Evolutionary conservation across 768 basidiomycete species (phyloP).

Genomic region (Lyophyllum decastes): DNA sequence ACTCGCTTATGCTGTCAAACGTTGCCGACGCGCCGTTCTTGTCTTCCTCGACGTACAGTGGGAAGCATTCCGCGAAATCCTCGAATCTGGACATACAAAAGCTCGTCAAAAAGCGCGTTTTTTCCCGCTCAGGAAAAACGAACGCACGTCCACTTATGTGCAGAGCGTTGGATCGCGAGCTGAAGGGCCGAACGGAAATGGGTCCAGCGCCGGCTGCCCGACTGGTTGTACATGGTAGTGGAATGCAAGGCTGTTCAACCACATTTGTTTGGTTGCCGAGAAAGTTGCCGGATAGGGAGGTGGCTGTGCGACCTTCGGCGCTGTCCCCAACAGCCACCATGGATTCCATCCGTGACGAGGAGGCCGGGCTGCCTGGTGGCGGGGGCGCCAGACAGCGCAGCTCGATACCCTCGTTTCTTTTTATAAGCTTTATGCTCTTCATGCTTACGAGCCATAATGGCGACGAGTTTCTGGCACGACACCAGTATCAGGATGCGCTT

Average conservation of each 20-base stretch:
- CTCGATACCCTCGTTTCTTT: slow-evolving; percentile 72
- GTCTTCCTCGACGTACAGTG: slow-evolving; percentile 65
- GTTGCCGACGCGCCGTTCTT: slow-evolving; percentile 61
- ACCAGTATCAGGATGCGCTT: slow-evolving; percentile 69
- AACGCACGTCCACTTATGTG: slow-evolving; percentile 58
- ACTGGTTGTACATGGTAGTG: slow-evolving; percentile 40
- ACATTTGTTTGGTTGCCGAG: background rate
- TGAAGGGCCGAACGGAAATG: slow-evolving; percentile 59
- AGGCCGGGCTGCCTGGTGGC: slow-evolving; percentile 33
- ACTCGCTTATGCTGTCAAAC: slow-evolving; percentile 67
- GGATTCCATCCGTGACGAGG: slow-evolving; percentile 36
- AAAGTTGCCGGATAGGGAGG: background rate
- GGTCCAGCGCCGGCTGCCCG: slow-evolving; percentile 55
- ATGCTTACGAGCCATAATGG: slow-evolving; percentile 76
- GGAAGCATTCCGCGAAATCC: slow-evolving; percentile 66
- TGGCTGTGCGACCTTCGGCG: slow-evolving; percentile 12
- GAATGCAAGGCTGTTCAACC: background rate
- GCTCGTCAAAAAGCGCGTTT: slow-evolving; percentile 1
- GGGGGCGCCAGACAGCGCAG: slow-evolving; percentile 46
- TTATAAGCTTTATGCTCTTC: slow-evolving; percentile 74
- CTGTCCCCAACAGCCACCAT: slow-evolving; percentile 21
- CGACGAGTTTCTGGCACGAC: slow-evolving; percentile 64
- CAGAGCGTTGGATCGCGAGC: slow-evolving; percentile 54
- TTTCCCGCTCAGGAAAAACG: slow-evolving; percentile 3
- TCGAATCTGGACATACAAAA: slow-evolving; percentile 41